Base-by-base conservation (phyloP, 1,139 yeast genomes). In the Hyphopichia wangnamkhiaoensis region DNA sequence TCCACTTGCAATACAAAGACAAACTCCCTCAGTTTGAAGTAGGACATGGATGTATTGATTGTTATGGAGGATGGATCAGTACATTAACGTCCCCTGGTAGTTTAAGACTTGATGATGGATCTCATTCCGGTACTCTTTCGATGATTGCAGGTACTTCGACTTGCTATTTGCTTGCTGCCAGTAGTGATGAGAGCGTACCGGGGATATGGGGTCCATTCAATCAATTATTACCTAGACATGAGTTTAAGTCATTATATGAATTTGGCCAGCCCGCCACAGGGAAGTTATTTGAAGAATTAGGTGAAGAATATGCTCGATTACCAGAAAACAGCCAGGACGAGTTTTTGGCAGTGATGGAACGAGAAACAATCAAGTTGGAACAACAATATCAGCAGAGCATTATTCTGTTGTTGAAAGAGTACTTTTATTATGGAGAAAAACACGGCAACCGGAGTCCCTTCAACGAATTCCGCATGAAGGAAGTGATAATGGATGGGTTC, bases 141-240 rank as follows among this genome's bases (percentile, higher is more conserved):
- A 70, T 79, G 75, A 72, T 78, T 8, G 84, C 84, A 1, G 84
- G 84, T 0, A 80, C 84, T 0, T 78, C 83, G 5, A 79, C 84
- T 0, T 80, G 85, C 45, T 78, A 68, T 43, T 48, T 80, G 3
- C 49, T 69, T 8, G 65, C 61, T 3, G 37, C 39, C 1, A 23
- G 33, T 1, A 19, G 31, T 5, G 27, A 36, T 1, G 33, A 32
- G 1, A 54, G 61, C 20, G 52, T 67, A 2, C 54, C 61, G 0
- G 83, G 83, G 0, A 57, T 78, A 3, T 80, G 84, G 84, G 84
- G 84, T 0, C 84, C 84, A 0, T 79, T 71, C 48, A 28, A 51
- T 48, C 44, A 64, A 54, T 39, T 56, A 53, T 17, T 52, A 50
- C 23, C 56, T 41, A 36, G 55, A 41, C 18, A 20, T 4, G n/a